Evolutionary conservation across 495 filamentous ascomycete genomes (phyloP).

Genomic region (Talaromyces borbonicus): DNA sequence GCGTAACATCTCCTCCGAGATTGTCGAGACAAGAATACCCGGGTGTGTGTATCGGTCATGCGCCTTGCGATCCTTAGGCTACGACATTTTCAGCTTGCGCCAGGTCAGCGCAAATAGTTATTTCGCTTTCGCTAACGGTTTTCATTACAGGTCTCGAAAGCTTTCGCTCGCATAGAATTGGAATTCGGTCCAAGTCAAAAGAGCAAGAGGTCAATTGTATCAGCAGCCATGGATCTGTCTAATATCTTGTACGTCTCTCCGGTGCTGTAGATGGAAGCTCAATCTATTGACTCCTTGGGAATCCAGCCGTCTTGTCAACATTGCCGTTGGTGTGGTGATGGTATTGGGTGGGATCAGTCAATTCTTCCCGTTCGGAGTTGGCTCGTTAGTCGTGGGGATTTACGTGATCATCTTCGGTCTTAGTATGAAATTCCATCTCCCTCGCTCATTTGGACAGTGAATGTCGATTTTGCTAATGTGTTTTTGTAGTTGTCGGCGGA

Average conservation of each 20-base stretch:
- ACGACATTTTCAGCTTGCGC: too few relatives aligned
- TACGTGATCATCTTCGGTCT: slow-evolving; percentile 90
- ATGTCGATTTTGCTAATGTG: background rate
- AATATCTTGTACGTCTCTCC: slow-evolving; percentile 44
- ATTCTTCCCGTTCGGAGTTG: slow-evolving; percentile 48
- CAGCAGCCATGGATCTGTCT: slow-evolving; percentile 42
- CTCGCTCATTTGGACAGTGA: slow-evolving; percentile 8
- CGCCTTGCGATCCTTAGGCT: too few relatives aligned
- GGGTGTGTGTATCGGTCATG: too few relatives aligned
- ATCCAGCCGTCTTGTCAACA: slow-evolving; percentile 85
- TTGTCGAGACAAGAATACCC: too few relatives aligned
- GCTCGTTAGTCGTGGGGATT: slow-evolving; percentile 60
- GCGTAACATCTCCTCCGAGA: too few relatives aligned
- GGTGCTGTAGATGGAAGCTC: too few relatives aligned
- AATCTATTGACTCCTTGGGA: slow-evolving; percentile 1
- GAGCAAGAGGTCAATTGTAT: background rate
- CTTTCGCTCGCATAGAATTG: too few relatives aligned
- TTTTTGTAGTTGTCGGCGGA: slow-evolving; percentile 28
- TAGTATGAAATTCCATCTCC: slow-evolving; percentile 40
- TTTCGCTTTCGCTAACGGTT: too few relatives aligned
- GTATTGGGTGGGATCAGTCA: slow-evolving; percentile 81
- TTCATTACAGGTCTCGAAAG: too few relatives aligned
- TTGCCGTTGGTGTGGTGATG: slow-evolving; percentile 81
- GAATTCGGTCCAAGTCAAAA: too few relatives aligned
- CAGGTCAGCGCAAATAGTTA: too few relatives aligned